Base-by-base conservation (phyloP, 176 grass and related monocot species). In the Oryza nivara region DNA sequence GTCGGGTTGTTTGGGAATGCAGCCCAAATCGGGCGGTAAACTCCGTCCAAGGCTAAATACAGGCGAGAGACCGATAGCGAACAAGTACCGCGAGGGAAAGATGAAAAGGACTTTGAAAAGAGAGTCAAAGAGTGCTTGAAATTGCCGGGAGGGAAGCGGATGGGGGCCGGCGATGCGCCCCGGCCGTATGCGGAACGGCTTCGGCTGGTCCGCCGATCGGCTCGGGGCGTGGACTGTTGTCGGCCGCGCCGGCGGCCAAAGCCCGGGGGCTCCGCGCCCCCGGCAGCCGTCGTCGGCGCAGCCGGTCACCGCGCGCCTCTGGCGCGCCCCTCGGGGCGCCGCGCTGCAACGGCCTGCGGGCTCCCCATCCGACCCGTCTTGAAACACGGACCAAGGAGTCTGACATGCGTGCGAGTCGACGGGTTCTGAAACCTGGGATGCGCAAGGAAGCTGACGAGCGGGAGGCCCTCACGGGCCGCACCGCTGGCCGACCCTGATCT, bases 331-430 rank as follows among this genome's bases (percentile, higher is more conserved):
- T 51, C 48, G 48, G 48, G 48, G 49, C 49, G 49, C 49, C 4
- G 49, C 49, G 49, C 4, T 1, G 49, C 49, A 4, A 17, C 49
- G 49, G 49, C 49, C 49, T 25, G 25, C 25, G 25, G 25, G 25
- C 25, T 25, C 25, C 87, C 87, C 87, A 84, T 88, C 70, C 79
- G 82, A 92, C 92, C 92, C 82, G 45, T 95, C 87, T 95, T 92
- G 85, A 95, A 95, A 92, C 86, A 92, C 73, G 84, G 81, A 95
- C 88, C 86, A 92, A 95, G 92, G 88, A 95, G 88, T 89, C 48
- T 80, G 34, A 80, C 74, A 84, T 68, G 87, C 81, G 49, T 84
- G 73, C 28, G 81, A 89, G 81, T 80, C 54, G 52, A 84, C 17
- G 67, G 74, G 88, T 74, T 44, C n/a, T 3, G 5, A 68, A 80